These are phyloP conservation scores for Chrysanthemum lavandulifolium DNA, from an alignment of 129 eudicot species.

Conservation along the genomic window DNA sequence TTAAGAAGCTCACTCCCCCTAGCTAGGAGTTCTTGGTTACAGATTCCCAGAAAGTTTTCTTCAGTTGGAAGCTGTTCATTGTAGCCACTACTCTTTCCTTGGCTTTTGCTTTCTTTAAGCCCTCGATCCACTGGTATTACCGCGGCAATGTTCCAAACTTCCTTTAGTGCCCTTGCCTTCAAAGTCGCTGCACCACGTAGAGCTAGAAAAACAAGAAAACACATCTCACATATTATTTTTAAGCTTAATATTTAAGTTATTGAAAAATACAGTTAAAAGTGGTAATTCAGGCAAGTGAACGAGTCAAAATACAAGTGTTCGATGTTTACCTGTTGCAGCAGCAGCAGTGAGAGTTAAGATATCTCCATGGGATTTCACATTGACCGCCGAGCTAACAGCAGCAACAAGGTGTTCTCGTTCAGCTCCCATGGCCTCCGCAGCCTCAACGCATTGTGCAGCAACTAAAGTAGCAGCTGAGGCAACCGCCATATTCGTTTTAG, in stretches of 20 bases:
- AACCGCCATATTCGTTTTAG: conserved; percentile 88
- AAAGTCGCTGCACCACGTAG: conserved; percentile 93
- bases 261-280: background rate
- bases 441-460: conserved; percentile 98
- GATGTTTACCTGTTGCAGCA: conserved; percentile 76
- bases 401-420: conserved; percentile 87
- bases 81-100: conserved; percentile 34
- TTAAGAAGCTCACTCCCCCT: conserved; percentile 91
- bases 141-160: conserved; percentile 93
- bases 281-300: background rate
- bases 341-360: conserved; percentile 95
- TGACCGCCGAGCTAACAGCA: conserved; percentile 92
- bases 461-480: conserved; percentile 95
- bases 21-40: conserved; percentile 89
- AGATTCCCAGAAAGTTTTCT: conserved; percentile 75
- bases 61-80: conserved; percentile 53
- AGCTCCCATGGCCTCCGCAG: conserved; percentile 95
- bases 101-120: conserved; percentile 43
- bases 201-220: conserved; percentile 43
- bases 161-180: conserved; percentile 90
- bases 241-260: background rate
- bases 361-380: conserved; percentile 86
- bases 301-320: background rate
- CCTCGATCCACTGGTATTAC: conserved; percentile 83
- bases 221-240: background rate